Evolutionary conservation across 148 eudicot genomes (phyloP), one percentile per base, ranked within the genome.

Genomic region (Amaranthus hypochondriacus): DNA sequence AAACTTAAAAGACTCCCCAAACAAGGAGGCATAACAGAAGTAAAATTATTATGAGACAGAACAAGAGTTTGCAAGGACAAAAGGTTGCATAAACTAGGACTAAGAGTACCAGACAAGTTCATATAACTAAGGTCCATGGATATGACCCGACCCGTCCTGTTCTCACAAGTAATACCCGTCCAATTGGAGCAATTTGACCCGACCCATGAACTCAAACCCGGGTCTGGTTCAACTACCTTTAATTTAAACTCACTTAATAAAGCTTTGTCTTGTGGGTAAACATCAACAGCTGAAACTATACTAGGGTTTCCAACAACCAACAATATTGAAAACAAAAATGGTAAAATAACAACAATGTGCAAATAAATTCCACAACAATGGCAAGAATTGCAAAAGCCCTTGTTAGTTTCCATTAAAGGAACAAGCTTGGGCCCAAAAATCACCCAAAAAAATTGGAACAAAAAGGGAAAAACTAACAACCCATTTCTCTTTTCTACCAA

Each of bases 31-130:
- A 90, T 60, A 43, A 56, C 72, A 43, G 86, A 88, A 73, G 18
- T 75, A 48, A 92, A 86, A 73, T 76, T 76, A 83, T 95, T 92
- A 61, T 78, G 83, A 8, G 91, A 87, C 73, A 95, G 77, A 74
- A 83, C 63, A 75, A 89, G 93, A 68, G 84, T 81, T 80, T 88
- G 80, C 6, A 94, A 85, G 68, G 69, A 83, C 28, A 87, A 48
- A 63, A 95, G 84, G 62, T 85, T 84, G 74, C 98, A 95, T 54
- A 95, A 76, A 78, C 81, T 80, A 73, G 85, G 71, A 76, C 82
- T 86, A 74, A 95, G 44, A 6, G 48, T 56, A n/a, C 98, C 97
- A 4, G 89, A 83, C 79, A 94, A 80, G 78, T 73, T 85, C 81
- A 89, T 80, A 39, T 77, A 75, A 56, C 89, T 74, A 68, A 95